These are phyloP conservation scores for Coemansia sp. DNA, from an alignment of 192 early-diverging fungal species.

Conservation along the genomic window DNA sequence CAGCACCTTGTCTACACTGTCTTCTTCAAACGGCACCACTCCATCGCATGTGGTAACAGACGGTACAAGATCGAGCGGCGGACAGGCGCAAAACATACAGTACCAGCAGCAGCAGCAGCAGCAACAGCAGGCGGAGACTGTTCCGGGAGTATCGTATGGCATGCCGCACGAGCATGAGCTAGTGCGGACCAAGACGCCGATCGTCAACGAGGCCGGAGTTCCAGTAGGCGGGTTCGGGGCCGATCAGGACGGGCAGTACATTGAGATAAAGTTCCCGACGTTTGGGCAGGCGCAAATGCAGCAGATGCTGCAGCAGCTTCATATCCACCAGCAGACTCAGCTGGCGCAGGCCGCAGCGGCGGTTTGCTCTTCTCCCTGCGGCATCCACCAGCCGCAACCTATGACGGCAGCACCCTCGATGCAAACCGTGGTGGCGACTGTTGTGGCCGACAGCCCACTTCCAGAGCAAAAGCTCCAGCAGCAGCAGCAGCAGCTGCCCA, in stretches of 20 bases:
- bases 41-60: slow-evolving; percentile 7
- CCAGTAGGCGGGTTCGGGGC: slow-evolving; percentile 45
- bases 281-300: slow-evolving; percentile 53
- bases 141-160: neutral
- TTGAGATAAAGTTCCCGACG: slow-evolving; percentile 57
- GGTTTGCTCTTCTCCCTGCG: neutral
- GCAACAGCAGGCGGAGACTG: slow-evolving; percentile 7
- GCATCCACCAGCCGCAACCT: slow-evolving; percentile 9
- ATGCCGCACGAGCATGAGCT: neutral
- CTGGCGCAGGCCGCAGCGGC: slow-evolving; percentile 6
- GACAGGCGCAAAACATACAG: neutral
- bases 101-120: neutral
- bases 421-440: neutral
- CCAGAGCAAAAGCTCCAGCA: neutral
- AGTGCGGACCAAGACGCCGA: slow-evolving; percentile 24
- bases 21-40: neutral
- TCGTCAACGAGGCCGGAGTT: slow-evolving; percentile 33
- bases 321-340: slow-evolving; percentile 26
- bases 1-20: slow-evolving; percentile 20
- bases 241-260: slow-evolving; percentile 53
- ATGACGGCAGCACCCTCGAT: slow-evolving; percentile 4
- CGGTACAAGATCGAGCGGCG: neutral
- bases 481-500: slow-evolving; percentile 19
- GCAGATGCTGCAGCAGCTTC: slow-evolving; percentile 57
- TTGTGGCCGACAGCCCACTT: neutral